phyloP scores from a whole-genome alignment of 345 rosid species.

The Sisymbrium irio region DNA sequence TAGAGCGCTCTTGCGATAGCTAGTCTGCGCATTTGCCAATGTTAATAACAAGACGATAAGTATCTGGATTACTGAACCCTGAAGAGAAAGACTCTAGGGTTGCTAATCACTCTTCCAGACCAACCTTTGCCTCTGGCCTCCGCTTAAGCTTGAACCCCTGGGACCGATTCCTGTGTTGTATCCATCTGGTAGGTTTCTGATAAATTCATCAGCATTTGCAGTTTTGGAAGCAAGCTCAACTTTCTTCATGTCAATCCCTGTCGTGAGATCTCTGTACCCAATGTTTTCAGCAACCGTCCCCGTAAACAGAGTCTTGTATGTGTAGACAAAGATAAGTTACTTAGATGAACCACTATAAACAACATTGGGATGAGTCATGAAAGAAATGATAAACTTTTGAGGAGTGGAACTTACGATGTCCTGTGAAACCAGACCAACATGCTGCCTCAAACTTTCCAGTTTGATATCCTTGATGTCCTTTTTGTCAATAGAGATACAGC shows the following conservation, averaged over 20 bases:
- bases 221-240: constrained; percentile 69
- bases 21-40: constrained; percentile 48
- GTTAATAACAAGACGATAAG: neutral
- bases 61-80: neutral
- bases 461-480: constrained; percentile 53
- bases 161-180: constrained; percentile 77
- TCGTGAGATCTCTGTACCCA: constrained; percentile 76
- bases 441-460: constrained; percentile 72
- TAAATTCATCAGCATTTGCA: constrained; percentile 91
- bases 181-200: constrained; percentile 70
- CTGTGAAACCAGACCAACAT: constrained; percentile 92
- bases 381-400: neutral
- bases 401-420: constrained; percentile 59
- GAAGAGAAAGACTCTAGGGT: neutral
- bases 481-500: constrained; percentile 65
- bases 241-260: constrained; percentile 65
- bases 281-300: constrained; percentile 95
- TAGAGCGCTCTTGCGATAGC: constrained; percentile 94
- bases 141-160: constrained; percentile 86
- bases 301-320: constrained; percentile 71
- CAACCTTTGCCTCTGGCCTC: constrained; percentile 96
- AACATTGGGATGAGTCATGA: constrained; percentile 2
- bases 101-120: constrained; percentile 2
- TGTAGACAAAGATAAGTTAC: constrained; percentile 20
- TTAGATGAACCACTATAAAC: constrained; percentile 7